Evolutionary conservation across 352 stramenopile species (phyloP), one percentile per base, ranked within the genome.

Genomic region (Aphanomyces stellatus): DNA sequence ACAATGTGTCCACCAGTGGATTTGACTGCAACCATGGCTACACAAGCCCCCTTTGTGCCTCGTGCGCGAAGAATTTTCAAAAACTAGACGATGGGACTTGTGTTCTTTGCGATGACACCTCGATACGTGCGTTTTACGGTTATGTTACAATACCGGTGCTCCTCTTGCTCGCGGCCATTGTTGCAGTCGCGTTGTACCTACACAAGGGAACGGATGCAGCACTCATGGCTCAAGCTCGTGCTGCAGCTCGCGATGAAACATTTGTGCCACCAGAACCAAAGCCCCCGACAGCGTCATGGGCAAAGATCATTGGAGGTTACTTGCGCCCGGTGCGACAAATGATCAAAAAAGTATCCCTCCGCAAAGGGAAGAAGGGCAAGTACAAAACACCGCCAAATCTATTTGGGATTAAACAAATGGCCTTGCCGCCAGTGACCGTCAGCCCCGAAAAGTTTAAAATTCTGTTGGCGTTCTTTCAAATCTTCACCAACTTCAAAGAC

Each of bases 381-480:
- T 34, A 33, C 35, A 42, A 34, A 28, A 59, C 33, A 11, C 27
- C 61, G 22, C 34, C 15, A 7, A 56, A 68, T 19, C 56, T 84
- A 25, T 91, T 91, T 49, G 43, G 71, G 0, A 88, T 89, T 30
- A 55, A 69, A 6, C 79, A 67, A 0, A 56, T 53, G 3, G 4
- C 22, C 8, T 61, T 72, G 4, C 40, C 69, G 24, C 65, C 73
- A 5, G 72, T 78, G 17, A 24, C 69, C 11, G 79, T 82, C 37
- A 74, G 78, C 8, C 71, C 80, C 2, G 82, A 91, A 31, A 91
- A 91, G 56, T 82, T 91, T 53, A 91, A 91, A 71, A 91, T 91
- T 35, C 57, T 91, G 65, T 63, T 91, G 13, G 79, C 75, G 10
- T 91, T 89, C 64, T 89, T 91, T 62, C 82, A 91, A 65, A 75